Evolutionary conservation across 1,139 yeast genomes (phyloP), one percentile per base, ranked within the genome.

Genomic region (Kurtzmaniella quercitrusa): DNA sequence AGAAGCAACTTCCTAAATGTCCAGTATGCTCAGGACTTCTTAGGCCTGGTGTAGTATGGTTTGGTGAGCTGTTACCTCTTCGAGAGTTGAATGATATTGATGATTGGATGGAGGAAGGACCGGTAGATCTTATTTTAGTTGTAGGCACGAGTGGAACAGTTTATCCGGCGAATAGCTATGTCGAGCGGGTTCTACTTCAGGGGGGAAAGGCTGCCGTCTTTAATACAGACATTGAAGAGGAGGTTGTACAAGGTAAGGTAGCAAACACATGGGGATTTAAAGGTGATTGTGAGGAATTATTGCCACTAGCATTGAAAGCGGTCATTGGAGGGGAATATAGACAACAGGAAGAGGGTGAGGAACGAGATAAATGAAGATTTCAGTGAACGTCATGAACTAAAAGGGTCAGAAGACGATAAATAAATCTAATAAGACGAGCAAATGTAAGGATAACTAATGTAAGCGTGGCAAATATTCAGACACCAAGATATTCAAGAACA

Each of bases 21-120:
- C 95, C 96, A 0, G 65, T 66, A 9, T 89, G 97, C 57, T 66
- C 66, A 6, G 81, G 81, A 0, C 59, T 86, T 18, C 62, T 89
- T 45, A 70, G 96, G 23, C 96, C 97, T 0, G 96, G 94, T 0
- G 94, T 90, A 5, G 93, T 88, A 2, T 89, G 96, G 96, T 88
- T 85, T 63, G 96, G 96, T 3, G 97, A 89, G 60, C 75, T 89
- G 10, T 65, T 89, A 40, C 88, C 95, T 1, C 62, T 86, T 46
- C 66, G 66, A 40, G 74, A 74, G 10, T 74, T 89, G 46, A 82
- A 81, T 48, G 65, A 66, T 34, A 87, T 89, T 4, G 96, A 89
- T 63, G 78, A 75, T 40, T 89, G 85, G 52, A 73, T 88, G n/a
- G 77, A 81, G 47, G 58, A 66, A 21, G 72, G 62, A 7, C 66